Percentiles rank a stretch among this genome's conserved stretches.
These are phyloP conservation scores for Lactuca sativa DNA, from an alignment of 129 eudicot species.

Conservation along the genomic window DNA sequence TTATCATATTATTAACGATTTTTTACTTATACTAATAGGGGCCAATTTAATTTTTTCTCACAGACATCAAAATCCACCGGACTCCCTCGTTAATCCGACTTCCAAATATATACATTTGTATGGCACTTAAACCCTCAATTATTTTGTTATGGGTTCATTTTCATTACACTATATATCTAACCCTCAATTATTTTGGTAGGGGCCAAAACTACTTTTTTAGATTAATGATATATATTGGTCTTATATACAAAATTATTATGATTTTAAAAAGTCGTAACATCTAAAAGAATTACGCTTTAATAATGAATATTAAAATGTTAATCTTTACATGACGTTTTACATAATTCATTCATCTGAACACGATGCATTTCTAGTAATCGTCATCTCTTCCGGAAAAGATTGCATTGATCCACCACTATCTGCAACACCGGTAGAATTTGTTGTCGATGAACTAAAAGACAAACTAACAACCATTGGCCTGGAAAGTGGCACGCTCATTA, in stretches of 20 bases:
- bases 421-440: constrained; percentile 19
- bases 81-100: too few species aligned
- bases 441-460: constrained; percentile 38
- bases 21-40: too few species aligned
- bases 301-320: background rate
- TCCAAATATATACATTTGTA: too few species aligned
- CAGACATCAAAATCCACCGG: too few species aligned
- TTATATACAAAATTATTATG: background rate
- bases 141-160: too few species aligned
- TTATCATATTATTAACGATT: too few species aligned
- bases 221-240: too few species aligned
- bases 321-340: background rate
- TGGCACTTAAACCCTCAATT: too few species aligned
- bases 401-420: constrained; percentile 31
- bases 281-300: background rate
- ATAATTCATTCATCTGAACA: constrained; percentile 6
- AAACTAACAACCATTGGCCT: constrained; percentile 50
- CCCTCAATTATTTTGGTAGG: too few species aligned
- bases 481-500: constrained; percentile 53
- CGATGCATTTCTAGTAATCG: constrained; percentile 22
- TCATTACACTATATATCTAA: too few species aligned
- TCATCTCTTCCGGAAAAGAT: constrained; percentile 44
- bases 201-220: too few species aligned
- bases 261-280: background rate
- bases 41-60: too few species aligned